Conservation (phyloP, 805 yeast species). For the Saccharomycopsis microspora region DNA sequence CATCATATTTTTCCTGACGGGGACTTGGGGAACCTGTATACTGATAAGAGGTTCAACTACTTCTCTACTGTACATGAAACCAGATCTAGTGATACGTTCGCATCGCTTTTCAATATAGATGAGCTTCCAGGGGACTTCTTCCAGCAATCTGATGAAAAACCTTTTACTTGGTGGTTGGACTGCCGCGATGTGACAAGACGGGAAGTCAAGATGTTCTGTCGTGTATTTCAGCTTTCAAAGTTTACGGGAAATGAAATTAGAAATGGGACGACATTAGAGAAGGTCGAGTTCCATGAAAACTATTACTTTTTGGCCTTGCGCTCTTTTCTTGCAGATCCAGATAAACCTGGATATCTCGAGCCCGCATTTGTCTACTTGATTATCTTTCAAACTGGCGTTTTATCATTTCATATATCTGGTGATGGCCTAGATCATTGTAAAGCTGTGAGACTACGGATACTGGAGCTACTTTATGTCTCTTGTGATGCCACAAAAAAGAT, state of each 20-base stretch:
- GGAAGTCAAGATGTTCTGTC: conserved; percentile 84
- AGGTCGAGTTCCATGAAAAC: conserved; percentile 81
- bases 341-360: conserved; percentile 70
- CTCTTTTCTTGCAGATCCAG: conserved; percentile 80
- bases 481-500: too few species aligned
- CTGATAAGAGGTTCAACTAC: too few species aligned
- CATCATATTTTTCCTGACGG: too few species aligned
- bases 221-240: conserved; percentile 95
- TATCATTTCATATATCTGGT: conserved; percentile 49
- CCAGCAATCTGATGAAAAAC: conserved; percentile 24
- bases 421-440: conserved; percentile 38
- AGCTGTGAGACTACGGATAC: conserved; percentile 43
- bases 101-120: conserved; percentile 1
- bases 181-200: conserved; percentile 89
- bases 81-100: too few species aligned
- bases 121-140: too few species aligned
- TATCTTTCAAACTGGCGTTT: conserved; percentile 47
- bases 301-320: conserved; percentile 96
- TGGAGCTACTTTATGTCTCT: conserved; percentile 16
- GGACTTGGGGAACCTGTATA: too few species aligned
- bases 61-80: too few species aligned
- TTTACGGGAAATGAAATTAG: conserved; percentile 95
- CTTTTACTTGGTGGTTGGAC: conserved; percentile 84
- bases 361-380: conserved; percentile 49
- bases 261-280: conserved; percentile 94